Conservation (phyloP, 306 rosid genomes). For the Prunus fruticosa region DNA sequence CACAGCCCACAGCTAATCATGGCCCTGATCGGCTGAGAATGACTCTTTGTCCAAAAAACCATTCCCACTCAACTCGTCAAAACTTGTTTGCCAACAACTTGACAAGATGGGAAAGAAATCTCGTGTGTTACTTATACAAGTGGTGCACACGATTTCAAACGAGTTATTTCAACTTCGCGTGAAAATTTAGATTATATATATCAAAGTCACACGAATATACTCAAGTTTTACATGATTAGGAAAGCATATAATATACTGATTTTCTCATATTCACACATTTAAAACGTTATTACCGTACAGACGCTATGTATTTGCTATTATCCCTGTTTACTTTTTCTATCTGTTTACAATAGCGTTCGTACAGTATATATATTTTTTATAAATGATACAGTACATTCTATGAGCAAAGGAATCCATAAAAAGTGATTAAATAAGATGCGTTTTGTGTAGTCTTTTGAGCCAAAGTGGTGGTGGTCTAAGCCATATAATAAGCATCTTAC, state of each 20-base stretch:
- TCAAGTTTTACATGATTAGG: no score
- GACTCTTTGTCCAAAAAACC: background rate
- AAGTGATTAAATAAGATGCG: no score
- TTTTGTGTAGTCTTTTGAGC: background rate
- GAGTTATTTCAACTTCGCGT: background rate
- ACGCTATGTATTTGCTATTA: no score
- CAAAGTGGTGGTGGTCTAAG: background rate
- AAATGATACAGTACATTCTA: no score
- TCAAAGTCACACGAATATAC: background rate
- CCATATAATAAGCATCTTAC: background rate
- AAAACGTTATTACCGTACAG: fast-evolving
- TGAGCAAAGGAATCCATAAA: no score
- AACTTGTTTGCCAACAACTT: background rate
- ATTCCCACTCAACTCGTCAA: background rate
- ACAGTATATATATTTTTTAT: no score
- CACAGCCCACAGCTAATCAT: background rate
- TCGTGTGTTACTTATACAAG: background rate
- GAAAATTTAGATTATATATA: background rate
- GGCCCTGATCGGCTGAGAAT: background rate
- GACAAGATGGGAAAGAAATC: background rate
- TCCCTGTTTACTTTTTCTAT: fast-evolving
- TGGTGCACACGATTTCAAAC: background rate
- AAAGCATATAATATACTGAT: no score
- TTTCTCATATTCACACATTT: no score
- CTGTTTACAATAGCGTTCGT: no score